Evolutionary conservation across 1,284 basidiomycete genomes (phyloP), one percentile per base, ranked within the genome.

Genomic region (Ustilago trichophora): DNA sequence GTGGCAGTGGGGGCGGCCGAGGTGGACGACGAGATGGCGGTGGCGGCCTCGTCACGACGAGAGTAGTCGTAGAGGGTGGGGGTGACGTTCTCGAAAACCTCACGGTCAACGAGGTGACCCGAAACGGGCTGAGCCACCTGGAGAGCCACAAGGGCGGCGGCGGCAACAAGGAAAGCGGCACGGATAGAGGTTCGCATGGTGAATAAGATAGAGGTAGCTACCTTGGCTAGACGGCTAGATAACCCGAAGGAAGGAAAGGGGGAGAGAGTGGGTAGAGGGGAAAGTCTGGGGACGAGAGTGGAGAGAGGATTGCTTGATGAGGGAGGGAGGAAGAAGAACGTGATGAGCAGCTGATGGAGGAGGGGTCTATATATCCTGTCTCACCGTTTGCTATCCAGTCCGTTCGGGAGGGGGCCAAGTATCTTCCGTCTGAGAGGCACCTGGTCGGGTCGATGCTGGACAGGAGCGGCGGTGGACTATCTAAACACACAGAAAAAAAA

Each of bases 61-160:
- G 36, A 26, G 53, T 52, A 56, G 49, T 67, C 57, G 57, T 60
- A 67, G 18, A 67, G 25, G 27, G 53, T 43, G 29, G 64, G 64
- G 32, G 64, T 52, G 38, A 38, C 33, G 48, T 66, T 45, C 57
- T 67, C 64, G 44, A 66, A 59, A 22, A 59, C 47, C 48, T 60
- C 64, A 24, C 53, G 64, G 48, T 60, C 64, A 18, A 67, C 53
- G 16, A 67, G 49, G 49, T 49, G 48, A 54, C 36, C 64, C 19
- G 56, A 60, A 16, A 56, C 56, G 37, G 63, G 63, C 63, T 66
- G 63, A 40, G 57, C 53, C 13, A 60, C 57, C 64, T 67, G 64
- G 16, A 67, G 48, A 21, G 53, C 64, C 44, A 56, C 52, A 16
- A 67, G 52, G 32, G 52, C 52, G 24, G 64, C 51, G 19, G 38